Base-by-base conservation (phyloP, 2,329 filamentous ascomycete species). In the Neonectria faginata region DNA sequence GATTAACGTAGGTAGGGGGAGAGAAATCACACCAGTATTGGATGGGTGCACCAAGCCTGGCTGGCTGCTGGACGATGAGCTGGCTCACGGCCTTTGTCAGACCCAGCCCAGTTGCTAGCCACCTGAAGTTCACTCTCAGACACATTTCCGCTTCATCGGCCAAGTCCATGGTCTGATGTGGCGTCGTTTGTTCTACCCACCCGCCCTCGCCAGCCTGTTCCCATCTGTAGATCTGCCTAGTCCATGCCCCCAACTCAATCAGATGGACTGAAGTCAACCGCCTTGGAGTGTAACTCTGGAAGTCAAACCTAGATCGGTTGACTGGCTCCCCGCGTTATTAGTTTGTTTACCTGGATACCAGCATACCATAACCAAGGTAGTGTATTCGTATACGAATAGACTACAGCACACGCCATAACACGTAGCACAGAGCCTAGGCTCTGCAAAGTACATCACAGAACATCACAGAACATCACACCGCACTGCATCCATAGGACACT, bases 111-210 rank as follows among this genome's bases (percentile, higher is more conserved):
- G 33, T 36, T 25, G 5, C 25, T 25, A 25, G 25, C 5, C 25
- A 25, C 25, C 29, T 10, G 8, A 29, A 29, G 50, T 14, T 51
- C 56, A 50, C 39, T 42, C 48, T 29, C 31, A 50, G 16, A 57
- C 29, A 36, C 27, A 6, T 36, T 36, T 48, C 25, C 59, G 44
- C 57, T 60, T 67, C 65, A 59, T 60, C 58, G 48, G 47, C 58
- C 55, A 54, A 62, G 45, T 59, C 57, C 39, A 41, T 67, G 55
- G 59, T 48, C 59, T 65, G 52, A 62, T 67, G 56, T 65, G 65
- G 65, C 62, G 63, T 57, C 16, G 20, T 41, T 59, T 61, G 62
- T 65, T 67, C 65, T 61, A 62, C 65, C 65, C 62, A 61, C 53
- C 48, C 22, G 33, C 18, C 22, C 20, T 29, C 42, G 42, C 27